A percentile compares a stretch with the other conserved stretches of the same genome.
These are phyloP conservation scores for Citropsis articulata DNA, from an alignment of 345 rosid genomes.

Conservation along the genomic window DNA sequence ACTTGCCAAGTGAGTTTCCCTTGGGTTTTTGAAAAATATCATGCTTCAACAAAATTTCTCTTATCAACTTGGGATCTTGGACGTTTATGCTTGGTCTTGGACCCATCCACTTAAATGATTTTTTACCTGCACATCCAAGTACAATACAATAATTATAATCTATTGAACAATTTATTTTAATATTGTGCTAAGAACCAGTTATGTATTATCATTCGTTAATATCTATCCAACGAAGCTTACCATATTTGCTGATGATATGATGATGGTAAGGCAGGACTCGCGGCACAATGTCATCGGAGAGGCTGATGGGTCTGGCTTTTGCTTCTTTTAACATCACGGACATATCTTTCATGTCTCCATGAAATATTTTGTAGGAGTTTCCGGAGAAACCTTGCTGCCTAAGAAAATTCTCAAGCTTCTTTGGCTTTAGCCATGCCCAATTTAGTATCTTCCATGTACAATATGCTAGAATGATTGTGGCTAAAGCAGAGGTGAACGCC, in stretches of 20 bases:
- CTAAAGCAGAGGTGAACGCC: background rate
- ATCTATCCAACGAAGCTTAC: background rate
- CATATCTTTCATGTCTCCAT: conserved; percentile 40
- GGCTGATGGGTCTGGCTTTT: conserved; percentile 24
- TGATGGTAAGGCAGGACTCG: conserved; percentile 39
- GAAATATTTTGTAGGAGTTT: conserved; percentile 31
- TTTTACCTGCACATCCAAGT: conserved; percentile 5
- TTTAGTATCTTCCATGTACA: conserved; percentile 23
- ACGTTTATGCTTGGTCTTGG: conserved; percentile 6
- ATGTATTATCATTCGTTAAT: background rate
- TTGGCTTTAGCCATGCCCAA: conserved; percentile 51
- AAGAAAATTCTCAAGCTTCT: conserved; percentile 40
- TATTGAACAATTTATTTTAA: too few species aligned
- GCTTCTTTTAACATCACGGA: conserved; percentile 25
- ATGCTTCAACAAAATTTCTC: background rate
- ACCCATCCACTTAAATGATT: conserved; percentile 3
- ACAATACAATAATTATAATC: too few species aligned
- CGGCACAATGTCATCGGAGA: conserved; percentile 34
- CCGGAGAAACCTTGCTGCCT: conserved; percentile 46
- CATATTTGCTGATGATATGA: conserved; percentile 7
- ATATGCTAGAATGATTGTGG: background rate
- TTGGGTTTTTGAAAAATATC: background rate
- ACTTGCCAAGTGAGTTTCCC: background rate
- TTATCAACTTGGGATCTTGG: conserved; percentile 7
- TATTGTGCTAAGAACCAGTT: background rate